phyloP scores from a whole-genome alignment of 805 yeast genomes.

The Barnettozyma populi region DNA sequence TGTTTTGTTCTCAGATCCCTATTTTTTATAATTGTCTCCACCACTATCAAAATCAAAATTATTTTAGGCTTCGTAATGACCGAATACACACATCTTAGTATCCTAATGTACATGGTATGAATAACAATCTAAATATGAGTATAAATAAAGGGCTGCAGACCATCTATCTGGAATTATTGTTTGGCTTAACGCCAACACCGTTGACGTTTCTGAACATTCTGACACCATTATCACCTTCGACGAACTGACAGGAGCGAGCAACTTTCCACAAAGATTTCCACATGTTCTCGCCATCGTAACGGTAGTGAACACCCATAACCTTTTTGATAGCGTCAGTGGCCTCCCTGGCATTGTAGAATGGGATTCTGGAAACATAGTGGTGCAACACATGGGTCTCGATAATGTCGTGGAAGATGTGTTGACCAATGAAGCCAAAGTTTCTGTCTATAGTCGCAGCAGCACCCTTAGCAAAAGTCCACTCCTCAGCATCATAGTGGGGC shows the following conservation, averaged over 20 bases:
- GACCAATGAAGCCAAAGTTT: slow-evolving; percentile 55
- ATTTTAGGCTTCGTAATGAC: no score
- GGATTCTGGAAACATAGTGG: slow-evolving; percentile 79
- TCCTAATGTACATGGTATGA: neutral
- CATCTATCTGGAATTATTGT: neutral
- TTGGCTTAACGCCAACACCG: slow-evolving; percentile 34
- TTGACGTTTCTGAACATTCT: slow-evolving; percentile 61
- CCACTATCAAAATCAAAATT: no score
- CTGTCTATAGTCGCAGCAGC: slow-evolving; percentile 64
- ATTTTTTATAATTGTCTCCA: no score
- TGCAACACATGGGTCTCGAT: slow-evolving; percentile 89
- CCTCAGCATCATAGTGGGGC: slow-evolving; percentile 51
- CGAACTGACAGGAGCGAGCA: slow-evolving; percentile 62
- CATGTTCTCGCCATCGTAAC: slow-evolving; percentile 53
- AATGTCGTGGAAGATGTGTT: slow-evolving; percentile 79
- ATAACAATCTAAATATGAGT: neutral
- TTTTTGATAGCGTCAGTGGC: slow-evolving; percentile 74
- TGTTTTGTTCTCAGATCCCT: no score
- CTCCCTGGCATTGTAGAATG: slow-evolving; percentile 79
- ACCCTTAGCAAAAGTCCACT: slow-evolving; percentile 64
- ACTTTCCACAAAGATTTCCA: slow-evolving; percentile 52
- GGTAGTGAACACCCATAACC: slow-evolving; percentile 82
- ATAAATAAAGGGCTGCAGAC: neutral
- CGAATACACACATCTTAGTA: no score
- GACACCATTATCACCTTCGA: slow-evolving; percentile 63